phyloP scores from a whole-genome alignment of 805 yeast genomes.

The Groenewaldozyma salmanticensis region DNA sequence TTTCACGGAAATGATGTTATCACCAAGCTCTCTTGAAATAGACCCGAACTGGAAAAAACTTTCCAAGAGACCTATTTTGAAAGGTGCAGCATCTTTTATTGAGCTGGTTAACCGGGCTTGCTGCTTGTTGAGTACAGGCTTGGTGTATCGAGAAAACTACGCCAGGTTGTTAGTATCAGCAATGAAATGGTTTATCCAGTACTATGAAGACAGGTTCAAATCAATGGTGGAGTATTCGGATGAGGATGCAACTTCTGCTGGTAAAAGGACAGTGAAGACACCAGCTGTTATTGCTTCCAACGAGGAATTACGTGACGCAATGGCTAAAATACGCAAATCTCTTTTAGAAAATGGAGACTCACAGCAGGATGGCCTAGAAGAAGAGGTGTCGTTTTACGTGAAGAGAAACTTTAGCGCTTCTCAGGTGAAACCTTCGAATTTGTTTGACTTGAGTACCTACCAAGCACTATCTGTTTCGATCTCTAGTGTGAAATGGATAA shows the following conservation, averaged over 20 bases:
- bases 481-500: constrained; percentile 46
- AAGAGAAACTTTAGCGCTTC: constrained; percentile 12
- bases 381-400: constrained; percentile 18
- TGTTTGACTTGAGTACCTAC: constrained; percentile 44
- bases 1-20: constrained; percentile 39
- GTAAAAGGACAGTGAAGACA: constrained; percentile 3
- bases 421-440: constrained; percentile 37
- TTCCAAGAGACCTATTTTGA: constrained; percentile 27
- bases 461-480: constrained; percentile 44
- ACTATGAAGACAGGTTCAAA: constrained; percentile 10
- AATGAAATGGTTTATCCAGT: constrained; percentile 15
- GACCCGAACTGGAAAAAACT: constrained; percentile 21
- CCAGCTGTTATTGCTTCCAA: constrained; percentile 8
- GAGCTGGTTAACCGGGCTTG: constrained; percentile 40
- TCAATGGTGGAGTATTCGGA: constrained; percentile 11
- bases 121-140: constrained; percentile 48
- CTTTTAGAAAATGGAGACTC: not conserved
- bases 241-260: constrained; percentile 6
- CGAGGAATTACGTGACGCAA: not conserved
- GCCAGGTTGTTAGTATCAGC: constrained; percentile 28
- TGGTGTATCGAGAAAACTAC: constrained; percentile 48
- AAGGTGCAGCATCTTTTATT: constrained; percentile 39
- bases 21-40: constrained; percentile 30
- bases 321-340: not conserved
- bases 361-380: constrained; percentile 6